Base-by-base conservation (phyloP, 176 grass and related monocot species). In the Typha latifolia region DNA sequence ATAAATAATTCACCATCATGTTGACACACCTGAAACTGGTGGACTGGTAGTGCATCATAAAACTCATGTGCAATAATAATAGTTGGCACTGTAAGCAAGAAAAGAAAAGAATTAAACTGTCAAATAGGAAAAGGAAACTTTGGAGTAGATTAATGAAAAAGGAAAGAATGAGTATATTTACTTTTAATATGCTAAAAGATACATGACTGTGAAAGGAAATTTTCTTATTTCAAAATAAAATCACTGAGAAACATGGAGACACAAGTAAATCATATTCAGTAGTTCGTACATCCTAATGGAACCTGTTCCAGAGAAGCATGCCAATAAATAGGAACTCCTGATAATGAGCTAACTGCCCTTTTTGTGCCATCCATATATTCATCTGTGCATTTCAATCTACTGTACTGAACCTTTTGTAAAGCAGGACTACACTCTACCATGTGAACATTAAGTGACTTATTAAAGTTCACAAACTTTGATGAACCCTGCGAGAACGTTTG, bases 61-160 rank as follows among this genome's bases (percentile, higher is more conserved):
- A 99, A 99, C 78, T 99, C 94, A 82, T 93, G 94, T 1, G 81
- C 94, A 71, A 90, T 82, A 57, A 99, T 90, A 79, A 99, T 87
- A 48, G 83, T 93, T 62, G 84, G 84, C 12, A 47, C 94, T 99
- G 83, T 68, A 85, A 24, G 57, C 23, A 73, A 61, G n/a, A 69
- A 70, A 68, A 32, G 34, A 72, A 78, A 48, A 62, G 0, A 81
- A n/a, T 5, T 56, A 43, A 43, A 9, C 37, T 7, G 2, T 43
- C 5, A 43, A 43, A 43, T 43, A 43, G 0, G 37, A 9, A 43
- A 43, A 43, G 5, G 52, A 49, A 14, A 72, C 34, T 49, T 37
- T 32, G 63, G 10, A 12, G 48, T 47, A 74, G 5, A 2, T 10
- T 69, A 48, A 66, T 62, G 15, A 49, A 70, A 43, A 43, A 9